phyloP scores from a whole-genome alignment of 306 rosid species.

The Rubus idaeus region DNA sequence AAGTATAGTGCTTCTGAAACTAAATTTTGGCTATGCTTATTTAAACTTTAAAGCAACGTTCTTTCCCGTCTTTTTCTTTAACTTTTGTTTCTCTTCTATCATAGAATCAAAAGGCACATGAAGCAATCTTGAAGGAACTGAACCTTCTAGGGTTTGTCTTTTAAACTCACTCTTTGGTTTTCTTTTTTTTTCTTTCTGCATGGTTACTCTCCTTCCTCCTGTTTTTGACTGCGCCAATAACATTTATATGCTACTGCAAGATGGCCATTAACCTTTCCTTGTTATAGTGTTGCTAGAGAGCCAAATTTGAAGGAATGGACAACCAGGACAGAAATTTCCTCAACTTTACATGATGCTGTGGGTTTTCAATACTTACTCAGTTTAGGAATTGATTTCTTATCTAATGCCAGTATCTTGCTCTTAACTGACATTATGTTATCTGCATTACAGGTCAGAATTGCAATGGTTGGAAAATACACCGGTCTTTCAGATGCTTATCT shows the following conservation, averaged over 20 bases:
- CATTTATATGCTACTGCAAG: slow-evolving; percentile 13
- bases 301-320: slow-evolving; percentile 76
- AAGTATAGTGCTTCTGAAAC: slow-evolving; percentile 28
- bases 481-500: slow-evolving; percentile 88
- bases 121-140: slow-evolving; percentile 77
- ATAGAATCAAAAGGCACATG: slow-evolving; percentile 86
- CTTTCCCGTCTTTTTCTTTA: neutral
- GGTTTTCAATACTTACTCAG: slow-evolving; percentile 31
- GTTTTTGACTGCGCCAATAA: slow-evolving; percentile 4
- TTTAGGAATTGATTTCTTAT: neutral
- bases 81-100: slow-evolving; percentile 18
- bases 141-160: slow-evolving; percentile 68
- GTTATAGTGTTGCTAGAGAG: slow-evolving; percentile 52
- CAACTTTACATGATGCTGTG: slow-evolving; percentile 53
- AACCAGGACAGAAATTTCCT: slow-evolving; percentile 52
- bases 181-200: slow-evolving; percentile 14
- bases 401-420: neutral
- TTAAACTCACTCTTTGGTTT: slow-evolving; percentile 28
- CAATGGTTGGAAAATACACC: slow-evolving; percentile 90
- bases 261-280: slow-evolving; percentile 8
- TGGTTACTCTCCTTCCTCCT: slow-evolving; percentile 7
- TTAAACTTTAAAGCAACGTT: neutral
- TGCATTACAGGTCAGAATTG: slow-evolving; percentile 70
- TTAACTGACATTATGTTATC: neutral
- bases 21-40: neutral